A percentile compares a stretch with the other conserved stretches of the same genome.
These are phyloP conservation scores for Albugo laibachii DNA, from an alignment of 352 stramenopile species.

Conservation along the genomic window DNA sequence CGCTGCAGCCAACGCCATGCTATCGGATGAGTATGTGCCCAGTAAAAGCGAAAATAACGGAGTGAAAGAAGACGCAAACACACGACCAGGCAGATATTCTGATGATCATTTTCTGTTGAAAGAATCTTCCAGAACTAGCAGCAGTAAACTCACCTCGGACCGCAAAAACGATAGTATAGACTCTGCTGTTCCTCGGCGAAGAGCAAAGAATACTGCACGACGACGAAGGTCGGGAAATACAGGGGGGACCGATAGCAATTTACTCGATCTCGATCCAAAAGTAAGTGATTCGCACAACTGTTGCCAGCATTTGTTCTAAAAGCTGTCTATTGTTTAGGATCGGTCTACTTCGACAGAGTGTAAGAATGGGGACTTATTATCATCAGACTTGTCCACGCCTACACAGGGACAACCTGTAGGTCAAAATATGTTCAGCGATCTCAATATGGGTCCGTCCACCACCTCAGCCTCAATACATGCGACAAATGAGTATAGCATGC, in stretches of 20 bases:
- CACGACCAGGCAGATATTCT: conserved; percentile 43
- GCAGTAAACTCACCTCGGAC: neutral
- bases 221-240: too few species aligned
- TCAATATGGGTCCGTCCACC: conserved; percentile 9
- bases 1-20: conserved; percentile 52
- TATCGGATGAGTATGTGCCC: conserved; percentile 54
- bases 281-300: too few species aligned
- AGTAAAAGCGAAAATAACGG: conserved; percentile 19
- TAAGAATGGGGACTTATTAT: too few species aligned
- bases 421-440: conserved; percentile 3
- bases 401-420: too few species aligned
- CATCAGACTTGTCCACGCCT: too few species aligned
- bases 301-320: too few species aligned
- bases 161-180: neutral
- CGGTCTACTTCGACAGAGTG: too few species aligned
- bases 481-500: neutral
- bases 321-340: too few species aligned
- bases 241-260: too few species aligned
- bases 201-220: too few species aligned
- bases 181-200: too few species aligned
- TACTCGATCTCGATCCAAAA: too few species aligned
- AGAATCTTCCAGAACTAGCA: conserved; percentile 1
- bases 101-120: conserved; percentile 53
- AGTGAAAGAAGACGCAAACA: conserved; percentile 6
- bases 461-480: conserved; percentile 6